phyloP scores from a whole-genome alignment of 176 grass and related monocot genomes.

The Eragrostis nindensis region DNA sequence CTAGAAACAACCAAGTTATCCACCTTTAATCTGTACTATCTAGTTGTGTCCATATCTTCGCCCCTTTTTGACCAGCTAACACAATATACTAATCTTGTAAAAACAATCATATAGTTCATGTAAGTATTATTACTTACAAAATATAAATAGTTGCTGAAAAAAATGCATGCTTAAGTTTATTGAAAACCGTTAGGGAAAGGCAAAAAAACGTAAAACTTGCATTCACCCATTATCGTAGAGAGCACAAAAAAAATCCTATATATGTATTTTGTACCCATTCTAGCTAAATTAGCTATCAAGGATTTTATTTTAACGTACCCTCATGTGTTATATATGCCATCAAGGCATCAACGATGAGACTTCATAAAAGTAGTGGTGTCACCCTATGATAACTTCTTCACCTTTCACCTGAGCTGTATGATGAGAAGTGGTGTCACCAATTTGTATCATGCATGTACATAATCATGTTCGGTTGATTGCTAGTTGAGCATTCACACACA shows the following conservation, averaged over 20 bases:
- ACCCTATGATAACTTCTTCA: background rate
- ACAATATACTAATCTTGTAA: constrained; percentile 8
- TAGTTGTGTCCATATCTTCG: constrained; percentile 33
- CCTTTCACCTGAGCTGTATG: background rate
- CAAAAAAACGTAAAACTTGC: background rate
- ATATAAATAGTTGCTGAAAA: background rate
- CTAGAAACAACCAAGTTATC: constrained; percentile 50
- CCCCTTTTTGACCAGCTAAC: constrained; percentile 44
- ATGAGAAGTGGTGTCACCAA: background rate
- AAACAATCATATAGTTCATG: constrained; percentile 4
- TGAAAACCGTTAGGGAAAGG: background rate
- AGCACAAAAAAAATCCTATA: too few relatives aligned
- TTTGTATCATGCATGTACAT: background rate
- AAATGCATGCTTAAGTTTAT: too few relatives aligned
- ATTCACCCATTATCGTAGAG: background rate
- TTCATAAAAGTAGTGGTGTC: background rate
- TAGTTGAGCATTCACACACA: too few relatives aligned
- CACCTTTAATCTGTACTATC: constrained; percentile 51
- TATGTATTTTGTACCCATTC: too few relatives aligned
- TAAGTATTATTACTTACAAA: background rate
- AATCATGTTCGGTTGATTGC: constrained; percentile 9
- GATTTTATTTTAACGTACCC: background rate
- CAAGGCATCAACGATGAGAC: background rate
- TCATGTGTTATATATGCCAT: too few relatives aligned
- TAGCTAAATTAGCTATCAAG: too few relatives aligned